A percentile compares a stretch with the other conserved stretches of the same genome.
Evolutionary conservation across 345 rosid species (phyloP).

Genomic region (Linum tenue): DNA sequence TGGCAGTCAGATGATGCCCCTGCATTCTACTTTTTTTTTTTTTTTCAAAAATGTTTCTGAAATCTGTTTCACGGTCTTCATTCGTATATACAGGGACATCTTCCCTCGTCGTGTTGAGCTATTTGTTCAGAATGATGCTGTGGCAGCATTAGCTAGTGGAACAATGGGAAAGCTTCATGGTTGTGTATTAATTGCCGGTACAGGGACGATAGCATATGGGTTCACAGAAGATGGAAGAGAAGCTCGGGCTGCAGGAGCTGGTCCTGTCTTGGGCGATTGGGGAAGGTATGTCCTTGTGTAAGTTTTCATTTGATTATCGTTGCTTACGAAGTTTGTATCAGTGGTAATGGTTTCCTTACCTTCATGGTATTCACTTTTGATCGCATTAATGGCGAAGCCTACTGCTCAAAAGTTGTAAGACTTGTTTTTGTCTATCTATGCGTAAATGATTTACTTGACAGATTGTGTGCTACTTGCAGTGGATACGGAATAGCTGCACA

Average conservation of each 20-base stretch:
- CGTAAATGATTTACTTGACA: background rate
- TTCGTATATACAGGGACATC: conserved; percentile 43
- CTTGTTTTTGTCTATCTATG: background rate
- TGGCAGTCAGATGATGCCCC: no score
- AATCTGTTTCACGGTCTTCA: background rate
- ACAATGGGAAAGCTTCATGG: conserved; percentile 94
- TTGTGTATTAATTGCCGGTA: conserved; percentile 93
- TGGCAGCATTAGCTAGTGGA: conserved; percentile 92
- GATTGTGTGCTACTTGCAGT: conserved; percentile 29
- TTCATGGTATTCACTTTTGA: background rate
- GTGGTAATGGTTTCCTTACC: no score
- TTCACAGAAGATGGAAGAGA: conserved; percentile 81
- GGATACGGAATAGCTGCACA: conserved; percentile 94
- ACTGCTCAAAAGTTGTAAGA: background rate
- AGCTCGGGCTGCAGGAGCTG: conserved; percentile 91
- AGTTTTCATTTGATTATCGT: background rate
- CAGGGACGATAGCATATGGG: conserved; percentile 87
- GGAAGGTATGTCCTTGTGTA: conserved; percentile 48
- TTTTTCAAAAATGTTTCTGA: background rate
- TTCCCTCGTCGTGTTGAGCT: conserved; percentile 67
- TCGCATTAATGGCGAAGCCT: background rate
- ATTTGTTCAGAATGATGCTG: conserved; percentile 80
- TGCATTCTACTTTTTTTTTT: no score
- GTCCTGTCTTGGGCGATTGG: conserved; percentile 93
- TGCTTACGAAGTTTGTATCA: background rate